Conservation (phyloP, 768 basidiomycete species). For the Suillus spraguei region DNA sequence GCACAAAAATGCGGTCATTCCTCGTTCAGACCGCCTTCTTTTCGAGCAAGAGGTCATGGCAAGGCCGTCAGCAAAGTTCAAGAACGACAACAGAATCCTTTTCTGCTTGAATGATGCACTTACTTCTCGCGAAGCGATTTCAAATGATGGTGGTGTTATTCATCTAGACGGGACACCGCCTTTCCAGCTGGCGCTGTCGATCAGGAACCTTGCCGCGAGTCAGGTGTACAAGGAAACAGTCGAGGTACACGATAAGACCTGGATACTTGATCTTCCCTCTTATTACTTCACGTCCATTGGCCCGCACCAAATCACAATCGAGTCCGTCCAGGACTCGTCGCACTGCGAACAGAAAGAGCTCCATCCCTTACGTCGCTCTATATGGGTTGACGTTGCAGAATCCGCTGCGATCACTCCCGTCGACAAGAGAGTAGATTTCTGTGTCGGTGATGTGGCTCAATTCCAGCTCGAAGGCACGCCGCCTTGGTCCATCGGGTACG, state of each 20-base stretch:
- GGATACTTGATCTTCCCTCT: slow-evolving; percentile 72
- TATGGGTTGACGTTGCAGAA: slow-evolving; percentile 95
- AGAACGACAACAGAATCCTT: slow-evolving; percentile 60
- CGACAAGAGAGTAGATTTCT: slow-evolving; percentile 77
- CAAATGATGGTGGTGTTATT: slow-evolving; percentile 59
- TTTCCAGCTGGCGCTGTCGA: slow-evolving; percentile 75
- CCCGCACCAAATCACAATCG: slow-evolving; percentile 77
- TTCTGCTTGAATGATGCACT: slow-evolving; percentile 79
- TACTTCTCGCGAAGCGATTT: slow-evolving; percentile 50
- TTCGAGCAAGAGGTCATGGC: slow-evolving; percentile 86
- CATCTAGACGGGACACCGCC: slow-evolving; percentile 84
- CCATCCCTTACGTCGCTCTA: slow-evolving; percentile 58
- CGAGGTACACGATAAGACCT: slow-evolving; percentile 49
- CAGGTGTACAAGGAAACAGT: slow-evolving; percentile 61
- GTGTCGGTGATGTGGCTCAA: slow-evolving; percentile 86
- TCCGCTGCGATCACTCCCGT: slow-evolving; percentile 91
- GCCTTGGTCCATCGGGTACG: slow-evolving; percentile 88
- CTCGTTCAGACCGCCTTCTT: slow-evolving; percentile 65
- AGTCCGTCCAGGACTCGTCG: slow-evolving; percentile 77
- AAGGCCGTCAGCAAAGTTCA: slow-evolving; percentile 83
- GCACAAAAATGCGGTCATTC: slow-evolving; percentile 62
- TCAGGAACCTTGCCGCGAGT: slow-evolving; percentile 75
- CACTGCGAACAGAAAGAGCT: slow-evolving; percentile 76
- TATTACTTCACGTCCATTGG: slow-evolving; percentile 81
- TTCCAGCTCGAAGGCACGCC: slow-evolving; percentile 94